Evolutionary conservation across 2,329 filamentous ascomycete genomes (phyloP).

Genomic region (Penicillium sp.): DNA sequence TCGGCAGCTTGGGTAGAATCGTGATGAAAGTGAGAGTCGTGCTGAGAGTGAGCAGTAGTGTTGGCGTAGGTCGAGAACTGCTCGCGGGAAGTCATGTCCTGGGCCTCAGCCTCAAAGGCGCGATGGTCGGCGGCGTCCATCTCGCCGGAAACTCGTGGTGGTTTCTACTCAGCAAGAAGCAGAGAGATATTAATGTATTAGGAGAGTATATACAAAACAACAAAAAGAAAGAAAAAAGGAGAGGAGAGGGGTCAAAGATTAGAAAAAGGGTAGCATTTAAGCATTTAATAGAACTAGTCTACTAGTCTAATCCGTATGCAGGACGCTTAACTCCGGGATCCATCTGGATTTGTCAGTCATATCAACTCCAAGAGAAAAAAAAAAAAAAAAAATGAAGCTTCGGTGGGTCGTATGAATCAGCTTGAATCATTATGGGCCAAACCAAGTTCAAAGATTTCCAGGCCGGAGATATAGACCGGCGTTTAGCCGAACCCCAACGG

Average conservation of each 20-base stretch:
- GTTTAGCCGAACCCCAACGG: constrained; percentile 10
- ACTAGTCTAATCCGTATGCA: neutral
- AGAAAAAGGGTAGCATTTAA: neutral
- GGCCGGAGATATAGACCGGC: constrained; percentile 17
- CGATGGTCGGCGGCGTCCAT: constrained; percentile 20
- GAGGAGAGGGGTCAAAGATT: neutral
- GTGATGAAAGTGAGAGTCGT: neutral
- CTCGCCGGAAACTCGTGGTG: constrained; percentile 16
- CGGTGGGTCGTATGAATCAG: constrained; percentile 21
- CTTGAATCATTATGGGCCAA: constrained; percentile 12
- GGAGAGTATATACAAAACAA: constrained; percentile 6
- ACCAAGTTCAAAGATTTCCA: constrained; percentile 5
- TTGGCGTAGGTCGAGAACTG: neutral
- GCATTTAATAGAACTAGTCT: constrained; percentile 1
- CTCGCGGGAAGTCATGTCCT: neutral
- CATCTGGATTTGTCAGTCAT: constrained; percentile 12
- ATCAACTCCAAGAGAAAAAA: neutral
- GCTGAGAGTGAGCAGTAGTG: neutral
- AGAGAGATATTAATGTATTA: constrained; percentile 9
- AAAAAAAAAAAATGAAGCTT: constrained; percentile 5
- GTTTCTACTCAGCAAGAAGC: constrained; percentile 10
- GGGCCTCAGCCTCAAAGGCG: constrained; percentile 10
- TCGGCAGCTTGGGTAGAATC: neutral
- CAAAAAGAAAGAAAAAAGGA: constrained; percentile 1
- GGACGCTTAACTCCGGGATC: constrained; percentile 2